Evolutionary conservation across 768 basidiomycete species (phyloP).

Genomic region (Xerocomus brunneocitrinus): DNA sequence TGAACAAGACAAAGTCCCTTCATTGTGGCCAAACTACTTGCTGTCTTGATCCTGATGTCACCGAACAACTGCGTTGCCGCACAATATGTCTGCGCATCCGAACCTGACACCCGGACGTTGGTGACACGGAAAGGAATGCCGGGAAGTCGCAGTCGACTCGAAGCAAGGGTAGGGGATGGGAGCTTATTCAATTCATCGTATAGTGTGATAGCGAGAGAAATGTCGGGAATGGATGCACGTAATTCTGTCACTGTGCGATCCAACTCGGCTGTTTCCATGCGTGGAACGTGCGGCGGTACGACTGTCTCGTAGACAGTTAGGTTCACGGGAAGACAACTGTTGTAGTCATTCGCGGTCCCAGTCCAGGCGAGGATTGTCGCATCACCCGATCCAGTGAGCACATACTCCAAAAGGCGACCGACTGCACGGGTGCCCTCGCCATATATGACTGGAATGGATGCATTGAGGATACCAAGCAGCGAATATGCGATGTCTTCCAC

Average conservation of each 20-base stretch:
- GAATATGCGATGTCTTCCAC: neutral
- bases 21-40: neutral
- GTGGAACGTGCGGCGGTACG: conserved; percentile 1
- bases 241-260: neutral
- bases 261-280: neutral
- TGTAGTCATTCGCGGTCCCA: neutral
- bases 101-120: neutral
- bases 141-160: conserved; percentile 5
- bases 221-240: neutral
- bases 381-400: conserved; percentile 9
- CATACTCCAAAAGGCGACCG: conserved; percentile 13
- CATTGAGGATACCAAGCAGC: conserved; percentile 10
- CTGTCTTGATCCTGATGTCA: conserved; percentile 1
- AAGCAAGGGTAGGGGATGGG: neutral
- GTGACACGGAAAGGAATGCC: neutral
- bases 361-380: conserved; percentile 16
- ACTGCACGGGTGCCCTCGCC: conserved; percentile 11
- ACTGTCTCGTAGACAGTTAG: conserved; percentile 5
- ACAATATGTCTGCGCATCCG: neutral
- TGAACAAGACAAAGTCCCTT: neutral
- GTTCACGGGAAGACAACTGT: conserved; percentile 1
- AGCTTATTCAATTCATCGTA: neutral
- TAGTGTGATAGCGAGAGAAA: neutral
- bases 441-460: conserved; percentile 6
- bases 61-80: neutral